Evolutionary conservation across 768 basidiomycete species (phyloP).

Genomic region (Rhodotorula kratochvilovae): DNA sequence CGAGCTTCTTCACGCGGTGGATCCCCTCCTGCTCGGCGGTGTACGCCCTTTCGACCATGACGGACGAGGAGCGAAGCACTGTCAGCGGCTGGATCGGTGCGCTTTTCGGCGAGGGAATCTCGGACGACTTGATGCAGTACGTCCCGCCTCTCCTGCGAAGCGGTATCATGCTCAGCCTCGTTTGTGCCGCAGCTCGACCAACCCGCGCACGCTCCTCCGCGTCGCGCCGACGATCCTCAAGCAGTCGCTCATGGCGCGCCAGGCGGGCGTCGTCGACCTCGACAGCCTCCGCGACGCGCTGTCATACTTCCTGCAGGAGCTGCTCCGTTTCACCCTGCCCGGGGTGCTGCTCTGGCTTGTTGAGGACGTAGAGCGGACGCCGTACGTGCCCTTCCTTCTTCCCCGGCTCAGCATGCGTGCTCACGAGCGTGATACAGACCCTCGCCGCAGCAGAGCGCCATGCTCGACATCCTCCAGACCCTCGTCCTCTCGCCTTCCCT

Average conservation of each 20-base stretch:
- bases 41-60: not conserved
- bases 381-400: conserved; percentile 42
- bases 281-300: conserved; percentile 48
- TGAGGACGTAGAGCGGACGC: conserved; percentile 45
- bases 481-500: conserved; percentile 27
- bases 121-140: conserved; percentile 41
- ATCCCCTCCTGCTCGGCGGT: conserved; percentile 10
- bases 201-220: conserved; percentile 46
- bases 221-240: conserved; percentile 48
- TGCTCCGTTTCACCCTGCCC: conserved; percentile 49
- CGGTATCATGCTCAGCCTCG: too few species aligned
- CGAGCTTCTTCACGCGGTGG: conserved; percentile 24
- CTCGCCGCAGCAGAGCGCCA: not conserved
- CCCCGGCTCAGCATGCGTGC: not conserved
- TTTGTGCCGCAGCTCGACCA: conserved; percentile 43
- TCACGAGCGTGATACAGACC: not conserved
- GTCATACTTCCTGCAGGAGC: conserved; percentile 50
- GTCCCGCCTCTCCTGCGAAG: not conserved
- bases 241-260: conserved; percentile 47
- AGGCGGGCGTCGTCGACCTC: conserved; percentile 46
- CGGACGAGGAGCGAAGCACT: conserved; percentile 8
- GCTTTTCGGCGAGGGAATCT: conserved; percentile 42
- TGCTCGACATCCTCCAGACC: conserved; percentile 33
- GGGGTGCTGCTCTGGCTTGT: conserved; percentile 48
- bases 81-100: conserved; percentile 38